Conservation (phyloP, 1,139 yeast genomes). For the Candida anutae region DNA sequence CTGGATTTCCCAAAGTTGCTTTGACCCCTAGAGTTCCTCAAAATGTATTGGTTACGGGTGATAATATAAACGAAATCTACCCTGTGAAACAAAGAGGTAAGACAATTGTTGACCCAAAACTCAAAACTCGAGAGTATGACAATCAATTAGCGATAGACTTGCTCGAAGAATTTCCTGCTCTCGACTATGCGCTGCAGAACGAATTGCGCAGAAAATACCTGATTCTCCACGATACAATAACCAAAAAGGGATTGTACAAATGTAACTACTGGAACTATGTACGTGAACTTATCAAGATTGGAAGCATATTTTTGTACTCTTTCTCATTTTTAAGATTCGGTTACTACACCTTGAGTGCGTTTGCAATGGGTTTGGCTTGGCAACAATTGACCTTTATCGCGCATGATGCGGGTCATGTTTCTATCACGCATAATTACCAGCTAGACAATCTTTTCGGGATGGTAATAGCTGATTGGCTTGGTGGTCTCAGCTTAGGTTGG, state of each 20-base stretch:
- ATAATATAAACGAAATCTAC: slow-evolving; percentile 27
- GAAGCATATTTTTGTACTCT: slow-evolving; percentile 43
- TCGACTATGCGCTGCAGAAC: slow-evolving; percentile 63
- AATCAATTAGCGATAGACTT: slow-evolving; percentile 47
- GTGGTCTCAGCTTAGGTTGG: slow-evolving; percentile 91
- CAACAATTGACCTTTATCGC: slow-evolving; percentile 84
- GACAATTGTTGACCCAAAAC: slow-evolving; percentile 48
- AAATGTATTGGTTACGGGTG: slow-evolving; percentile 29
- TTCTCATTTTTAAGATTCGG: slow-evolving; percentile 40
- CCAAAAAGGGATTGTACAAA: slow-evolving; percentile 53
- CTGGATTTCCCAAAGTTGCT: slow-evolving; percentile 31
- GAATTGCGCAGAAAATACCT: slow-evolving; percentile 50
- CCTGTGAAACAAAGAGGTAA: slow-evolving; percentile 21
- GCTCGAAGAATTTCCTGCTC: slow-evolving; percentile 46
- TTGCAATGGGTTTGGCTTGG: slow-evolving; percentile 72
- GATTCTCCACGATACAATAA: slow-evolving; percentile 49
- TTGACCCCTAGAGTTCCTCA: slow-evolving; percentile 45
- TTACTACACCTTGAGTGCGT: slow-evolving; percentile 51
- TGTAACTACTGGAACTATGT: slow-evolving; percentile 69
- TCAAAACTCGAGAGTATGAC: slow-evolving; percentile 51
- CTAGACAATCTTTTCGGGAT: slow-evolving; percentile 72
- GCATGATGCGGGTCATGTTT: slow-evolving; percentile 85
- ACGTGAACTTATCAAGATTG: slow-evolving; percentile 57
- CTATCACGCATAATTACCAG: slow-evolving; percentile 75
- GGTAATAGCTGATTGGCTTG: slow-evolving; percentile 66